Conservation (phyloP, 352 stramenopile genomes). For the Pilasporangium apinafurcum region DNA sequence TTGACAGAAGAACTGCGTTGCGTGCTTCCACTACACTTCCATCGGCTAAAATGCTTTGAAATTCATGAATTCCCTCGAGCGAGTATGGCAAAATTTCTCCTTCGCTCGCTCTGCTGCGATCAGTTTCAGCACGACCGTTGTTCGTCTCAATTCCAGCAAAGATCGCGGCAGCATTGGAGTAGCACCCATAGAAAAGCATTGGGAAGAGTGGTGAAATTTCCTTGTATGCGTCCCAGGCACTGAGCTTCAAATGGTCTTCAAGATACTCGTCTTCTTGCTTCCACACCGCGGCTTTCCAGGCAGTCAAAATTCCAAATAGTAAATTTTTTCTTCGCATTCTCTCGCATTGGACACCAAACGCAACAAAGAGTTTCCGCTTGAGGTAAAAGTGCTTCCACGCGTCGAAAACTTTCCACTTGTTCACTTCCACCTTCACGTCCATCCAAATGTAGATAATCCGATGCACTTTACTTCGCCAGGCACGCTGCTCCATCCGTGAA, state of each 20-base stretch:
- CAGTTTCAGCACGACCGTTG: neutral
- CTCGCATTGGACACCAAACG: constrained; percentile 33
- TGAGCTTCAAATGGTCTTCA: constrained; percentile 44
- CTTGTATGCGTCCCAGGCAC: constrained; percentile 49
- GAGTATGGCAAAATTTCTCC: constrained; percentile 17
- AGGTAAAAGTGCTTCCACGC: constrained; percentile 39
- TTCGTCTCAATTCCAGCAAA: constrained; percentile 34
- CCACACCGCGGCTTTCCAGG: constrained; percentile 62
- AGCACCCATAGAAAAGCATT: constrained; percentile 59
- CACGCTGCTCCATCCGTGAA: constrained; percentile 31
- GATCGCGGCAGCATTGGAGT: constrained; percentile 44
- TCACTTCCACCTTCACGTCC: constrained; percentile 10
- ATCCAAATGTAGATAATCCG: constrained; percentile 54
- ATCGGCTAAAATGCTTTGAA: constrained; percentile 34
- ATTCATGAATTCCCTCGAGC: constrained; percentile 23
- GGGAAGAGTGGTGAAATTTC: constrained; percentile 47
- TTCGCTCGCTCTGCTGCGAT: neutral
- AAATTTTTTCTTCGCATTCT: constrained; percentile 26
- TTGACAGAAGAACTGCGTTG: constrained; percentile 32
- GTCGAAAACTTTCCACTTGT: constrained; percentile 31
- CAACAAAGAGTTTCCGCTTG: constrained; percentile 45
- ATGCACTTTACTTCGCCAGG: constrained; percentile 39
- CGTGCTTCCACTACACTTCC: constrained; percentile 52
- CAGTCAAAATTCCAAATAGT: constrained; percentile 39
- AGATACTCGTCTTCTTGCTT: constrained; percentile 51